These are phyloP conservation scores for Scheffersomyces ergatensis DNA, from an alignment of 805 yeast genomes.

Conservation along the genomic window DNA sequence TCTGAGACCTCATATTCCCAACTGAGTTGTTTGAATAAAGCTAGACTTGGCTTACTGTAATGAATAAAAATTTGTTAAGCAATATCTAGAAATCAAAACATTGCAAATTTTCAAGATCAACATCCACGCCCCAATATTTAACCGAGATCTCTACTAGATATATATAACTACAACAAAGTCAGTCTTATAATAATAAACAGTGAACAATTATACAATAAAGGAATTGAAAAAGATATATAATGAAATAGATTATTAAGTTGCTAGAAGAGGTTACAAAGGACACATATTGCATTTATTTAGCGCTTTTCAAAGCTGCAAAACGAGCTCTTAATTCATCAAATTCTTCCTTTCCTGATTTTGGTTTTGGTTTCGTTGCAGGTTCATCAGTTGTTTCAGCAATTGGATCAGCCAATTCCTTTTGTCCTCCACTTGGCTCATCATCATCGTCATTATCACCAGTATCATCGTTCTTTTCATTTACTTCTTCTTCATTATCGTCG, in stretches of 20 bases:
- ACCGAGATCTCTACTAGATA: too few species aligned
- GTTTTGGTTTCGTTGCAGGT: constrained; percentile 11
- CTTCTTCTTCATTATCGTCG: constrained; percentile 26
- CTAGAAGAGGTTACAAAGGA: background rate
- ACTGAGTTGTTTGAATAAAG: background rate
- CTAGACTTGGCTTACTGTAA: too few species aligned
- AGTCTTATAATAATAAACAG: too few species aligned
- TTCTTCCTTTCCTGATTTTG: constrained; percentile 38
- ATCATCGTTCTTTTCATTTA: constrained; percentile 15
- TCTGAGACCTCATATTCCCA: constrained; percentile 3
- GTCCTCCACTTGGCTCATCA: background rate
- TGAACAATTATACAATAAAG: too few species aligned
- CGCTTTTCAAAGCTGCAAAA: constrained; percentile 67
- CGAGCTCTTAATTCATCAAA: constrained; percentile 66
- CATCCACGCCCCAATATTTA: background rate
- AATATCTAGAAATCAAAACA: background rate
- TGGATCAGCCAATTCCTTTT: constrained; percentile 28
- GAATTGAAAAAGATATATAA: background rate
- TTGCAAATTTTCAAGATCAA: background rate
- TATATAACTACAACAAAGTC: too few species aligned
- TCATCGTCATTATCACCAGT: constrained; percentile 12
- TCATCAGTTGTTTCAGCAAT: constrained; percentile 4
- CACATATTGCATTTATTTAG: background rate
- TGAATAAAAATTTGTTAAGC: too few species aligned
- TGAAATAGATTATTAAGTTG: background rate